These are phyloP conservation scores for Aspergillus candidus DNA, from an alignment of 2,329 filamentous ascomycete species.

Conservation along the genomic window DNA sequence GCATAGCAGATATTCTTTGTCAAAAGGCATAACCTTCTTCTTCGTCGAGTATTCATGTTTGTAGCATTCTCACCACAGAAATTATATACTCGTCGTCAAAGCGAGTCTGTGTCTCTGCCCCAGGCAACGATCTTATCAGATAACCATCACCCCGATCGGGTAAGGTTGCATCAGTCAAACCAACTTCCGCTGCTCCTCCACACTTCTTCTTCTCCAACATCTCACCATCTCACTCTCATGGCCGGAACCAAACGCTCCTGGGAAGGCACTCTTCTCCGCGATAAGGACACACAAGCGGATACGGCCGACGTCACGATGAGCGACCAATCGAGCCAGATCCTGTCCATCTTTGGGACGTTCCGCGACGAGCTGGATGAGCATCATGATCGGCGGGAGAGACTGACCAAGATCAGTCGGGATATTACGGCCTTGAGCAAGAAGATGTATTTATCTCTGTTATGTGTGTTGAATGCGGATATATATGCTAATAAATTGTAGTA, in stretches of 20 bases:
- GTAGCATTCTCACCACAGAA: too few species aligned
- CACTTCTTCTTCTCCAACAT: background rate
- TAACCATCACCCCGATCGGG: slow-evolving; percentile 1
- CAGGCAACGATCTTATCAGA: slow-evolving; percentile 5
- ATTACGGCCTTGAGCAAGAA: slow-evolving; percentile 95
- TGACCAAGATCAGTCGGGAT: slow-evolving; percentile 86
- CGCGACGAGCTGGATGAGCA: slow-evolving; percentile 87
- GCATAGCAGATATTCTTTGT: too few species aligned
- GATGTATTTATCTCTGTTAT: slow-evolving; percentile 56
- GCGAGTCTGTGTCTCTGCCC: too few species aligned
- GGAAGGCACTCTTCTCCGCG: slow-evolving; percentile 29
- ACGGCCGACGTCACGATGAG: slow-evolving; percentile 6
- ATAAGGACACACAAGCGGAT: slow-evolving; percentile 7
- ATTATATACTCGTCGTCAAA: too few species aligned
- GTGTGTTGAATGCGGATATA: background rate
- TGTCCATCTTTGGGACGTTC: slow-evolving; percentile 77
- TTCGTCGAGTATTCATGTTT: too few species aligned
- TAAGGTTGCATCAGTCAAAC: background rate
- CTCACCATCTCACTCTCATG: slow-evolving; percentile 8
- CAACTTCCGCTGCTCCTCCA: background rate
- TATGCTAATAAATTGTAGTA: slow-evolving; percentile 50
- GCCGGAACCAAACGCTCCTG: slow-evolving; percentile 36
- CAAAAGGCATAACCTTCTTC: too few species aligned
- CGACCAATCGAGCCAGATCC: slow-evolving; percentile 34
- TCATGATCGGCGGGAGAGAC: slow-evolving; percentile 81